Evolutionary conservation across 805 yeast species (phyloP), one percentile per base, ranked within the genome.

Genomic region (Nakazawaea sp.): DNA sequence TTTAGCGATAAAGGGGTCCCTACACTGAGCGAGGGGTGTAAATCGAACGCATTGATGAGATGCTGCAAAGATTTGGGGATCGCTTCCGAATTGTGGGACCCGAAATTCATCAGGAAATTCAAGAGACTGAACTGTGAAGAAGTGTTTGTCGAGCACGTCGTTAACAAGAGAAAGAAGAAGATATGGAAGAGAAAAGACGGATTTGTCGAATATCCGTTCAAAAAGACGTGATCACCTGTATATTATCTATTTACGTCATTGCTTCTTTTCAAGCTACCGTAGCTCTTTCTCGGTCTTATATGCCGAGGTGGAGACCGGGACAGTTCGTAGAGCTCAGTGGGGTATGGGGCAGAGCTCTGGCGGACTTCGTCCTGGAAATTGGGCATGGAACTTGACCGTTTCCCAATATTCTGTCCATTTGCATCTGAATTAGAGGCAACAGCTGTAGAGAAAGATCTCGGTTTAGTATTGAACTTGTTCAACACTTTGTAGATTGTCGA

Each of bases 51-150:
- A 0, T 64, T 92, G 56, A 90, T 92, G 97, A 74, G 98, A 56
- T 89, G 97, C 52, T 92, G 98, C 61, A 92, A 92, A 57, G 98
- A 92, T 61, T 68, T 92, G 50, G 97, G 97, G 4, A 82, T 92
- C 46, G 98, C 97, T 1, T 83, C 95, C 40, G 98, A 92, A 54
- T 68, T 92, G 35, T 92, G 98, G 98, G 98, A 92, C 56, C 98
- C 98, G 2, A 65, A 77, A 29, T 92, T 90, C 50, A 88, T 92
- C 44, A 72, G 84, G 47, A 50, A 54, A 32, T 83, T 79, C 60
- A 84, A 83, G 55, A 66, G 63, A 43, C 58, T 68, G 40, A 52
- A 72, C 46, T 87, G 97, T 58, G 89, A 81, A 40, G 88, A 86
- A 47, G 75, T 79, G 43, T 87, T 84, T 59, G 95, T 81, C 15